Evolutionary conservation across 805 yeast species (phyloP), one percentile per base, ranked within the genome.

Genomic region (Suhomyces sp.): DNA sequence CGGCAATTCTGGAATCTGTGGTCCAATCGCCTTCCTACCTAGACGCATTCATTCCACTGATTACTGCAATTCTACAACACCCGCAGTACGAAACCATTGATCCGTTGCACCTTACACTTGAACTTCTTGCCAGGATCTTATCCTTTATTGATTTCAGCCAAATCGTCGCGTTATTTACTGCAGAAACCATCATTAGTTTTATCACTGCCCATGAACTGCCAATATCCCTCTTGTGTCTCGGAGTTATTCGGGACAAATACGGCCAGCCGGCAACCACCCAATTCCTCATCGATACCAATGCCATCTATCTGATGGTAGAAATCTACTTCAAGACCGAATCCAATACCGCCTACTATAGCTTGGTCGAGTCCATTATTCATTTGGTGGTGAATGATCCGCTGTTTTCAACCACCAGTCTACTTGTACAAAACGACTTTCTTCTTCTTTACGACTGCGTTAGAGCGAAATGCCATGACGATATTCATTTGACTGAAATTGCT

Each of bases 91-190:
- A 23, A 33, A 27, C 35, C 15, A 48, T 62, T 10, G 66, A 64
- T 52, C 57, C 62, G 10, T 33, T 53, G 24, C 41, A 45, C 13
- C 46, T 49, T 6, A 33, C 60, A 8, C 35, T 64, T 3, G 53
- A 50, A 15, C 55, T 64, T 15, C 52, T 65, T 17, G 58, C 50
- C 22, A 50, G 52, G 48, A 57, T 54, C 47, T 50, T 60, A 49
- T 50, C 50, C 6, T 44, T 50, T 22, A 26, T 62, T 4, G 23
- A 55, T 4, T 59, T 63, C 47, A 31, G 42, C 13, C 56, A 58
- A 6, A 51, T 66, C 4, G 33, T 58, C 10, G n/a, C 45, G 17
- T 40, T 57, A 22, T 66, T 60, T 38, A 55, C 69, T 1, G 29
- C 15, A 9, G 53, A 51, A 9, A 44, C 33, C 17, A 49, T 54